Base-by-base conservation (phyloP, 2,329 filamentous ascomycete genomes). In the Periconia sp. region DNA sequence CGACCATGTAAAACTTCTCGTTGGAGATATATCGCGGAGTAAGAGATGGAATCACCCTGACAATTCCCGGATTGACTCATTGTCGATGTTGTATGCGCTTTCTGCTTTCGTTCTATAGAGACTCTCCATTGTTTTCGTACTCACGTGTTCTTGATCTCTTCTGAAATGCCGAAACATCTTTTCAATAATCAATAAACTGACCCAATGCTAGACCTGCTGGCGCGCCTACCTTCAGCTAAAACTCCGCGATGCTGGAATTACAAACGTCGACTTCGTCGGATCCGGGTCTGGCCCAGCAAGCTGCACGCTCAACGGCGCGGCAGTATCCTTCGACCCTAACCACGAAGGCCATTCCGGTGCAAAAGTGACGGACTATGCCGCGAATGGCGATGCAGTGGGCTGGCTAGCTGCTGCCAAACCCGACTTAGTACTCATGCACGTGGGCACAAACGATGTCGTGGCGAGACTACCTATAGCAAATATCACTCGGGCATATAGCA, bases 361-460 rank as follows among this genome's bases (percentile, higher is more conserved):
- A 19, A 63, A 68, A 1, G 73, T 70, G 12, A 70, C 67, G 10
- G 65, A 68, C 22, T 73, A 72, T 34, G 71, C 67, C 3, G 53
- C 58, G 15, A 60, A 72, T 22, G 68, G 70, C 21, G 62, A 68
- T 35, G 66, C 77, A 3, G 59, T 61, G 0, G 57, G 51, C 13
- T 77, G 73, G 73, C 59, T 78, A 8, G 48, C 61, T 3, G 46
- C 57, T 17, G 63, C 70, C 8, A 61, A 65, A 2, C 71, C 73
- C 0, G 72, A 76, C 45, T 59, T 77, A n/a, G 66, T 76, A 31
- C 61, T 75, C 59, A 74, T 77, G 72, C 71, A 76, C 47, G 58
- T 78, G 2, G 73, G 71, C 4, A 73, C 72, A 10, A 74, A 75
- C 60, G 74, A 76, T 46, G 63, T 70, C 56, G 60, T 63, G 17